Evolutionary conservation across 2,329 filamentous ascomycete species (phyloP).

Genomic region (Verticillium klebahnii): DNA sequence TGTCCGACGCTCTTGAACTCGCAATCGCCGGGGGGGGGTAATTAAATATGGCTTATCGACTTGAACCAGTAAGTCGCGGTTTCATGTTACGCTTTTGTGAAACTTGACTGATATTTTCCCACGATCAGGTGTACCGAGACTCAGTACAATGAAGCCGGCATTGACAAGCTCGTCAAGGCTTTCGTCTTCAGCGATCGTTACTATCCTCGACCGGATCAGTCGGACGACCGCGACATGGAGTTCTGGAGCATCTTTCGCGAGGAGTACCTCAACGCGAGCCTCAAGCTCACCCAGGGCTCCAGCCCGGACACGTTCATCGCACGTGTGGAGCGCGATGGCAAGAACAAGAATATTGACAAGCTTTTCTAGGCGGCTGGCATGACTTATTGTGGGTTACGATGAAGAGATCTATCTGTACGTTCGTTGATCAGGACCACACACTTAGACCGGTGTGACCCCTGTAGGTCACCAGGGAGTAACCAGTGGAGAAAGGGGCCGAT

Average conservation of each 20-base stretch:
- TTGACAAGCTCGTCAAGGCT: not conserved
- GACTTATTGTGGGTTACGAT: not conserved
- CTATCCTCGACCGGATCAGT: not conserved
- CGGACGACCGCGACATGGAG: constrained; percentile 27
- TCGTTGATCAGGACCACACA: not conserved
- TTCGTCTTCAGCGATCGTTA: not conserved
- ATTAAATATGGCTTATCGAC: too few relatives aligned
- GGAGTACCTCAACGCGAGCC: constrained; percentile 46
- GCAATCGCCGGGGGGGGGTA: too few relatives aligned
- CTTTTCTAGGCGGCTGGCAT: not conserved
- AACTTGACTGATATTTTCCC: not conserved
- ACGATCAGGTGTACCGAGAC: not conserved
- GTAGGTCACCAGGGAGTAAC: too few relatives aligned
- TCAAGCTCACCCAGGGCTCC: not conserved
- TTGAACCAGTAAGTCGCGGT: too few relatives aligned
- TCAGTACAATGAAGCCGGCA: not conserved
- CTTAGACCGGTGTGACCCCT: too few relatives aligned
- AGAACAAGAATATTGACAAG: not conserved
- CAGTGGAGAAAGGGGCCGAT: too few relatives aligned
- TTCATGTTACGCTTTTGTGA: not conserved
- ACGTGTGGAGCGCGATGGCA: not conserved
- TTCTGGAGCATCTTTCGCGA: constrained; percentile 63
- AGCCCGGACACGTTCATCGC: not conserved
- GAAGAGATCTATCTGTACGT: not conserved
- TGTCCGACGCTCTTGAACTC: too few relatives aligned